A percentile compares a stretch with the other conserved stretches of the same genome.
These are phyloP conservation scores for Westerdykella sp. DNA, from an alignment of 2,329 filamentous ascomycete species.

Conservation along the genomic window DNA sequence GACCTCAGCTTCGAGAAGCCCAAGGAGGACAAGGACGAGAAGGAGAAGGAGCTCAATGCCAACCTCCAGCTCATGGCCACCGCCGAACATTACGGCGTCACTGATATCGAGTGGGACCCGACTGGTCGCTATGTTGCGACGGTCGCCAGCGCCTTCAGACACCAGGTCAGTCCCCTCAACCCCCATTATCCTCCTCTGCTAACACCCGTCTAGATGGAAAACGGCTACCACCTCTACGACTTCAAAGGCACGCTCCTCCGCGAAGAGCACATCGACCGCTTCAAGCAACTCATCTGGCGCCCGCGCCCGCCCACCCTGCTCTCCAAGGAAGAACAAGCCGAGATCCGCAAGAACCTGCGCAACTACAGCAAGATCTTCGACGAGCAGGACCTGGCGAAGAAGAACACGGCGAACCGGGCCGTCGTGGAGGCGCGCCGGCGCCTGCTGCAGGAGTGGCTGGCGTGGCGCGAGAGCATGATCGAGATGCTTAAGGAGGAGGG, in stretches of 20 bases:
- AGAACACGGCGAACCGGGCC: slow-evolving; percentile 86
- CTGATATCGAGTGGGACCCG: slow-evolving; percentile 96
- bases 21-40: slow-evolving; percentile 79
- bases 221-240: slow-evolving; percentile 96
- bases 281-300: slow-evolving; percentile 96
- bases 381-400: slow-evolving; percentile 87
- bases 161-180: slow-evolving; percentile 61
- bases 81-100: slow-evolving; percentile 93
- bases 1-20: slow-evolving; percentile 83
- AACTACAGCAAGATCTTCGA: slow-evolving; percentile 95
- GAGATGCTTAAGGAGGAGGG: slow-evolving; percentile 57
- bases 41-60: slow-evolving; percentile 87
- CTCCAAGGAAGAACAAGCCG: slow-evolving; percentile 93
- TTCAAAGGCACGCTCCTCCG: slow-evolving; percentile 86
- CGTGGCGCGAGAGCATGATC: slow-evolving; percentile 69
- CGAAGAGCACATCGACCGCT: slow-evolving; percentile 90
- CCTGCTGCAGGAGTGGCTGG: slow-evolving; percentile 80
- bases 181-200: slow-evolving; percentile 5
- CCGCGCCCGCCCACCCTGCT: slow-evolving; percentile 87
- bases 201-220: slow-evolving; percentile 71
- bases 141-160: slow-evolving; percentile 92
- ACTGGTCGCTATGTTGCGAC: slow-evolving; percentile 91
- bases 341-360: slow-evolving; percentile 94
- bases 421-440: slow-evolving; percentile 82
- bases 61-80: slow-evolving; percentile 94